Conservation (phyloP, 1,284 basidiomycete genomes). For the Ceratobasidium sp. region DNA sequence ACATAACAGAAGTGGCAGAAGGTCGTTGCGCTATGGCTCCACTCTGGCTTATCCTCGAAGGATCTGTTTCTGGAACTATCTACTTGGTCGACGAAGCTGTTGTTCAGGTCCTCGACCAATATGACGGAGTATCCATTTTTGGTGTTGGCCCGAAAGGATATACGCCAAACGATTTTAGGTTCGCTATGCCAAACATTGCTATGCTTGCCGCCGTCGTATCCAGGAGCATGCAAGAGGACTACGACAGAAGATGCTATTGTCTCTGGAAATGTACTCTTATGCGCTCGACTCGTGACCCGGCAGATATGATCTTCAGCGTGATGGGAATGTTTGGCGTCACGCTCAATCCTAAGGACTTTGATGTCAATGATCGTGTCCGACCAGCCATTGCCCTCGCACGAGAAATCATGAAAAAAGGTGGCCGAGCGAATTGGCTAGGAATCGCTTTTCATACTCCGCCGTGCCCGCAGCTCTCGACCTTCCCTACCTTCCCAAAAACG, state of each 20-base stretch:
- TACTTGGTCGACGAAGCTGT: background rate
- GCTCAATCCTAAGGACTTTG: background rate
- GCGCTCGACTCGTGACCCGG: conserved; percentile 15
- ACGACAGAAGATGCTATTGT: background rate
- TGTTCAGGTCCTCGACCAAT: background rate
- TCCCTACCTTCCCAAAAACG: conserved; percentile 12
- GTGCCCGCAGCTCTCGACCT: conserved; percentile 6
- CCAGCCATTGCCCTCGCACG: conserved; percentile 16
- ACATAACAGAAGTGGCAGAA: background rate
- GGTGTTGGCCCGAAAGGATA: background rate
- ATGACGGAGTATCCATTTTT: conserved; percentile 1
- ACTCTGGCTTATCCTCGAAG: conserved; percentile 11
- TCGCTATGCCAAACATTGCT: conserved; percentile 6
- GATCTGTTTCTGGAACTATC: background rate
- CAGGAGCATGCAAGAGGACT: background rate
- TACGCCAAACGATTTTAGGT: background rate
- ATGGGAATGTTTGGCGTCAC: conserved; percentile 32
- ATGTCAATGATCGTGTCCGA: conserved; percentile 1
- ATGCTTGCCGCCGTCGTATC: background rate
- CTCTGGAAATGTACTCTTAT: conserved; percentile 15
- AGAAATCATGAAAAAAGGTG: conserved; percentile 11
- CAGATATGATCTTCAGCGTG: conserved; percentile 22
- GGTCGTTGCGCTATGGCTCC: conserved; percentile 16
- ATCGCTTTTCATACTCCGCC: conserved; percentile 12
- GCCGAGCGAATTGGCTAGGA: conserved; percentile 17